These are phyloP conservation scores for Podila minutissima DNA, from an alignment of 192 early-diverging fungal species.

Conservation along the genomic window DNA sequence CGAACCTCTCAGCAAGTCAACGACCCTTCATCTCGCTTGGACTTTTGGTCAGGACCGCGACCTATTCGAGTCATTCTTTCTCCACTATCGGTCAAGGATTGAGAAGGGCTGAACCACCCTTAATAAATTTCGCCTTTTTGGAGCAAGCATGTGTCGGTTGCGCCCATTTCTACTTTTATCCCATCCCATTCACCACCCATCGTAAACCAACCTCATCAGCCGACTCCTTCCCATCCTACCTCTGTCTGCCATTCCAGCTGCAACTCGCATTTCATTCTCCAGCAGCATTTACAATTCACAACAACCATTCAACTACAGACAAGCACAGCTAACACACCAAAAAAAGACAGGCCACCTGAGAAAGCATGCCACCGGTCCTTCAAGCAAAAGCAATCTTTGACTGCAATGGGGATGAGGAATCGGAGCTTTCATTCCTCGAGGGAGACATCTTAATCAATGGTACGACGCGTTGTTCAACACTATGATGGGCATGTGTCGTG, in stretches of 20 bases:
- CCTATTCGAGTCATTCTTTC: slow-evolving; percentile 59
- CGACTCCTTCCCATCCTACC: too few species aligned
- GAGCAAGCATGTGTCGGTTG: too few species aligned
- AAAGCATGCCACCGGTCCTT: slow-evolving; percentile 17
- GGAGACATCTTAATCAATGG: slow-evolving; percentile 65
- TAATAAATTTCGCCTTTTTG: too few species aligned
- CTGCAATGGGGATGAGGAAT: slow-evolving; percentile 64
- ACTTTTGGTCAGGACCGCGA: slow-evolving; percentile 55
- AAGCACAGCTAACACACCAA: not conserved
- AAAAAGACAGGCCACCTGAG: not conserved
- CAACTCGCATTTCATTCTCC: too few species aligned
- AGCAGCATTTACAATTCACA: too few species aligned
- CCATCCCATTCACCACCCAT: too few species aligned
- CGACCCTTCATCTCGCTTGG: slow-evolving; percentile 43
- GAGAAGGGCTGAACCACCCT: too few species aligned
- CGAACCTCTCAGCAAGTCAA: not conserved
- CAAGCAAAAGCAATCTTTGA: slow-evolving; percentile 66
- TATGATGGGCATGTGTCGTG: too few species aligned
- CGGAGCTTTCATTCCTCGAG: slow-evolving; percentile 65
- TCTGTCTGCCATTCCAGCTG: too few species aligned
- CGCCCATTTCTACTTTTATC: too few species aligned
- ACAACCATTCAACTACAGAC: too few species aligned
- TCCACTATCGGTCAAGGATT: slow-evolving; percentile 10
- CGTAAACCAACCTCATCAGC: too few species aligned
- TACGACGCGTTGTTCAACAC: not conserved